These are phyloP conservation scores for Gossypium longicalyx DNA, from an alignment of 345 rosid species.

Conservation along the genomic window DNA sequence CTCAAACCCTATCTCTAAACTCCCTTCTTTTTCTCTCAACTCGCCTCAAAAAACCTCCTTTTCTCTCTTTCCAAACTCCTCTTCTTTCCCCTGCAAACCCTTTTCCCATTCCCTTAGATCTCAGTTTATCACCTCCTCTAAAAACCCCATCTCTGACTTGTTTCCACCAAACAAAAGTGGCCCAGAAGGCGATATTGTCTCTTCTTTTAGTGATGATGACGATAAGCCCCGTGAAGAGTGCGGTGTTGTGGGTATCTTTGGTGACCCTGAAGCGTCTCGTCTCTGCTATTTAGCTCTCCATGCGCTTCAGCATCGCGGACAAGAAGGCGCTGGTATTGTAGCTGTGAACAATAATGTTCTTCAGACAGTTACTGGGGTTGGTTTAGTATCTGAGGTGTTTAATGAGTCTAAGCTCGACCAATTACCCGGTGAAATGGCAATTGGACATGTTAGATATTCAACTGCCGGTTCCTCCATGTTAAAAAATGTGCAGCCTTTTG, in stretches of 20 bases:
- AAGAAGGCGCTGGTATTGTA: conserved; percentile 98
- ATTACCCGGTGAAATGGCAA: conserved; percentile 74
- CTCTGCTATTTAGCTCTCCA: conserved; percentile 88
- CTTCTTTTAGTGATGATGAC: conserved; percentile 32
- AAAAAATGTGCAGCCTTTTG: conserved; percentile 93
- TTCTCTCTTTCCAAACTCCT: conserved; percentile 33
- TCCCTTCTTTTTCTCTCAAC: conserved; percentile 21
- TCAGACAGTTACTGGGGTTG: conserved; percentile 82
- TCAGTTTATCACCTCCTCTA: conserved; percentile 24
- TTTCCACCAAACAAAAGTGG: conserved; percentile 8
- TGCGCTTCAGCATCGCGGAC: conserved; percentile 95
- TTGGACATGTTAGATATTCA: conserved; percentile 91
- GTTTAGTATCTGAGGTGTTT: conserved; percentile 89
- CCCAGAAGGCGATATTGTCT: neutral
- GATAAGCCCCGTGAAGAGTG: conserved; percentile 96
- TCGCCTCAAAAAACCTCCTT: conserved; percentile 18
- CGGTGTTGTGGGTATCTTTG: conserved; percentile 89
- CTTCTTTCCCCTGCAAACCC: conserved; percentile 18
- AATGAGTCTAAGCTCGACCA: conserved; percentile 75
- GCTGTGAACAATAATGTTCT: conserved; percentile 60
- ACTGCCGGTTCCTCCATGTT: conserved; percentile 94
- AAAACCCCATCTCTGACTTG: conserved; percentile 34
- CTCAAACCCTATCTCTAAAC: neutral
- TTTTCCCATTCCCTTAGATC: conserved; percentile 20
- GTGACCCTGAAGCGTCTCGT: conserved; percentile 86